These are phyloP conservation scores for Ceratocystis harringtonii DNA, from an alignment of 2,329 filamentous ascomycete species.

Conservation along the genomic window DNA sequence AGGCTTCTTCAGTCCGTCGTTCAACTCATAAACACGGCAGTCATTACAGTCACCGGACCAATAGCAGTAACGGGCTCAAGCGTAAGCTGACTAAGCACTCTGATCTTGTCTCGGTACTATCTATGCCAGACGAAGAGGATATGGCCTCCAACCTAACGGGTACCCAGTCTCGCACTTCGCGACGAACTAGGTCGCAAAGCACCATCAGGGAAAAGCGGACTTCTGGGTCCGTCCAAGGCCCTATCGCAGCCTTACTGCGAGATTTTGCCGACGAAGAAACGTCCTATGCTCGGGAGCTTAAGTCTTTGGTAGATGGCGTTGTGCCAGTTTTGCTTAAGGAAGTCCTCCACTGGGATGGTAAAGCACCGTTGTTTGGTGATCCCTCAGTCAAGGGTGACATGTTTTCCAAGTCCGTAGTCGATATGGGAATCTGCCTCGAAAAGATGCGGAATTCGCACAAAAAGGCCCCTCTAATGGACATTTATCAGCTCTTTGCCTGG, in stretches of 20 bases:
- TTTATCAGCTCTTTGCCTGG: conserved; percentile 63
- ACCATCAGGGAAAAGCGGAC: conserved; percentile 1
- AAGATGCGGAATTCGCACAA: conserved; percentile 67
- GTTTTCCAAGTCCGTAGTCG: conserved; percentile 73
- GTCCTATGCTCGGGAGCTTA: conserved; percentile 79
- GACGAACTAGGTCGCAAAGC: conserved; percentile 9
- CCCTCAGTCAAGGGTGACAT: conserved; percentile 25
- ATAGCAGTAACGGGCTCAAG: conserved; percentile 35
- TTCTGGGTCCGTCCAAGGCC: conserved; percentile 28
- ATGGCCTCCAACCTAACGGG: conserved; percentile 43
- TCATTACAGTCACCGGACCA: conserved; percentile 12
- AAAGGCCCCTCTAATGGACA: conserved; percentile 59
- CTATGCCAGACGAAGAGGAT: conserved; percentile 45
- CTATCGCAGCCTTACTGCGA: conserved; percentile 57
- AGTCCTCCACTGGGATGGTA: conserved; percentile 55
- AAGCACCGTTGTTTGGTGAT: conserved; percentile 25
- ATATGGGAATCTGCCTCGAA: conserved; percentile 85
- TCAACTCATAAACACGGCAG: conserved; percentile 8
- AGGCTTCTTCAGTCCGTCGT: not conserved
- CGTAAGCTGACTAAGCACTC: conserved; percentile 78
- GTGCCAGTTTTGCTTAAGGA: conserved; percentile 82
- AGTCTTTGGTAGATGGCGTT: conserved; percentile 86
- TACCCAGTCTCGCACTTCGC: conserved; percentile 8
- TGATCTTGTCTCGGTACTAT: conserved; percentile 85
- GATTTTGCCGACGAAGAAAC: conserved; percentile 73